Evolutionary conservation across 176 grass and related monocot genomes (phyloP).

Genomic region (Rhipidocladum racemiflorum): DNA sequence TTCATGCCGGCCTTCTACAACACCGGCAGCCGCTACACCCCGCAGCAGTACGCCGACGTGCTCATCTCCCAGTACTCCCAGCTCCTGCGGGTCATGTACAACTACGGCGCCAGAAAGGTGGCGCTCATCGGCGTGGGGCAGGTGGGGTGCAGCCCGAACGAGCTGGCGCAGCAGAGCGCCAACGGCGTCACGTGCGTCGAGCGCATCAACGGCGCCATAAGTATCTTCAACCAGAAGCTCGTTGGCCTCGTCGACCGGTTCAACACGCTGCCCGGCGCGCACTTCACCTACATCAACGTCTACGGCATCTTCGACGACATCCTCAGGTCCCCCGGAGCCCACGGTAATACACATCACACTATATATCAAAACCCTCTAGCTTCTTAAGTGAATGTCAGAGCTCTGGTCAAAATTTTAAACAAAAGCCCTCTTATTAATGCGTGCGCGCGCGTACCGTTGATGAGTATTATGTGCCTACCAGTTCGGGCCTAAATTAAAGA

Average conservation of each 20-base stretch:
- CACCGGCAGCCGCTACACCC: constrained; percentile 59
- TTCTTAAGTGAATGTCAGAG: no score
- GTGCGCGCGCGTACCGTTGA: no score
- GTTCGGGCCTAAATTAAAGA: neutral
- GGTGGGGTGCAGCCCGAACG: constrained; percentile 81
- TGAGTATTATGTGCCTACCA: neutral
- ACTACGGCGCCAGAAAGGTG: constrained; percentile 83
- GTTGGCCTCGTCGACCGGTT: constrained; percentile 47
- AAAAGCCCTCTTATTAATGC: neutral
- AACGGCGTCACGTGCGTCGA: constrained; percentile 65
- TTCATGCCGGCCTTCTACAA: constrained; percentile 85
- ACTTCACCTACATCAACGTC: constrained; percentile 73
- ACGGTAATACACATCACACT: constrained; percentile 32
- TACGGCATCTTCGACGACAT: constrained; percentile 70
- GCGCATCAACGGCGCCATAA: constrained; percentile 59
- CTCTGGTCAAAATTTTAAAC: no score
- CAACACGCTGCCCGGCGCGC: constrained; percentile 67
- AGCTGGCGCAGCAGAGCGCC: constrained; percentile 65
- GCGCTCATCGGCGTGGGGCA: constrained; percentile 70
- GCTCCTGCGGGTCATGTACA: constrained; percentile 55
- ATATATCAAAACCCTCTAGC: neutral
- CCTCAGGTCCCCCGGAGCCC: constrained; percentile 28
- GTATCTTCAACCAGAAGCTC: constrained; percentile 67
- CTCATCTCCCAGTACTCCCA: constrained; percentile 49
- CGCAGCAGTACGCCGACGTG: constrained; percentile 60